Percentiles rank a stretch among this genome's conserved stretches.
Conservation (phyloP, 371 early-diverging fungal genomes). For the Apophysomyces elegans region DNA sequence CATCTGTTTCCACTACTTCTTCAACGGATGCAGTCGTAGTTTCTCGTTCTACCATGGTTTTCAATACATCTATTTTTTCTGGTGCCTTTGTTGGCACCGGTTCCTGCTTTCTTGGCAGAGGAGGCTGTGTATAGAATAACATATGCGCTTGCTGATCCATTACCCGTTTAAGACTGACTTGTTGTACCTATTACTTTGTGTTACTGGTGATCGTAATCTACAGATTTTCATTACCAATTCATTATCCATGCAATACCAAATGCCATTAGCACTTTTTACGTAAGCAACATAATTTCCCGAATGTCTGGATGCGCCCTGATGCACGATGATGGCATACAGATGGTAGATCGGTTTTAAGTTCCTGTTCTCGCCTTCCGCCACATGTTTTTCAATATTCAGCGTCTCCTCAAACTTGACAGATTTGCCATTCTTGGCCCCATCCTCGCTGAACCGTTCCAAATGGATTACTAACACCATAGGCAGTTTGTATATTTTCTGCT, state of each 20-base stretch:
- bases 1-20: constrained; percentile 18
- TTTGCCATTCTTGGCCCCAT: constrained; percentile 59
- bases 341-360: constrained; percentile 49
- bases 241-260: constrained; percentile 87
- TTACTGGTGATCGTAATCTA: not conserved
- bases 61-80: constrained; percentile 1
- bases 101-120: constrained; percentile 24
- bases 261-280: constrained; percentile 79
- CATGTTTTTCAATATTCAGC: constrained; percentile 39
- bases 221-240: constrained; percentile 54
- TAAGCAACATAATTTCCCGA: constrained; percentile 87
- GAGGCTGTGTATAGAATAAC: constrained; percentile 71
- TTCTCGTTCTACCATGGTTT: constrained; percentile 19
- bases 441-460: constrained; percentile 78
- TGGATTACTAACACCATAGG: constrained; percentile 77
- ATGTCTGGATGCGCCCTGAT: constrained; percentile 72
- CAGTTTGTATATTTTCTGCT: constrained; percentile 68
- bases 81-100: constrained; percentile 14
- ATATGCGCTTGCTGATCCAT: constrained; percentile 77
- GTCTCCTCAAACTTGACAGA: constrained; percentile 49
- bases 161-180: constrained; percentile 75
- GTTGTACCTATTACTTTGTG: constrained; percentile 47
- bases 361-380: constrained; percentile 42
- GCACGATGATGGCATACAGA: constrained; percentile 80
- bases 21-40: not conserved